Base-by-base conservation (phyloP, 805 yeast genomes). In the Lipomyces yamanashiensis region DNA sequence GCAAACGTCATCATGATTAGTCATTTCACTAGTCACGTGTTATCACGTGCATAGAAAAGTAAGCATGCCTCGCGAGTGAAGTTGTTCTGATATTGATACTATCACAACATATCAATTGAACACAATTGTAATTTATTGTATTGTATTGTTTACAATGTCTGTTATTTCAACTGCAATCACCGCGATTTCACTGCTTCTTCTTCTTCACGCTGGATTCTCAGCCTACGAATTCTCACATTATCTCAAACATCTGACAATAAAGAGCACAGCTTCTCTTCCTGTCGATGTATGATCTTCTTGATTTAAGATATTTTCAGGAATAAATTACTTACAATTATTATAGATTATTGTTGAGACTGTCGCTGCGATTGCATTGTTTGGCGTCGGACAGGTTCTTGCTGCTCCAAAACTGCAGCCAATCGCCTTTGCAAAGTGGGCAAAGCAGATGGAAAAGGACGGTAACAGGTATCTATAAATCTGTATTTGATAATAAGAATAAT, bases 201-300 rank as follows among this genome's bases (percentile, higher is more conserved):
- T 67, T 6, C 45, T 43, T 7, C 70, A 67, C 41, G 67, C 68
- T 4, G 70, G 70, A 1, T 67, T 58, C 28, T 67, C 70, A 3
- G 68, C 70, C 23, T 59, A 66, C 51, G 70, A 67, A 54, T 67
- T 67, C 49, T 63, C 70, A 7, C 65, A 63, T 39, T 67, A 66
- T 40, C 45, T 63, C 33, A 67, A 67, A 49, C 67, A 66, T 36
- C 36, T 62, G 23, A 54, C 62, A 15, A 41, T 60, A 41, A 48
- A 54, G 12, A 10, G 40, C 10, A 52, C 47, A 15, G 64, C 63
- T 12, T 9, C 50, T 12, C 41, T 67, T 12, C 70, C 70, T 2
- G 39, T 60, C 19, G 70, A 67, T 47, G 70, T 67, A 39, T 45
- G 68, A 50, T 28, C 21, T 45, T 60, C 12, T 55, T 13, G 3